Base-by-base conservation (phyloP, 768 basidiomycete species). In the Pholiota conissans region DNA sequence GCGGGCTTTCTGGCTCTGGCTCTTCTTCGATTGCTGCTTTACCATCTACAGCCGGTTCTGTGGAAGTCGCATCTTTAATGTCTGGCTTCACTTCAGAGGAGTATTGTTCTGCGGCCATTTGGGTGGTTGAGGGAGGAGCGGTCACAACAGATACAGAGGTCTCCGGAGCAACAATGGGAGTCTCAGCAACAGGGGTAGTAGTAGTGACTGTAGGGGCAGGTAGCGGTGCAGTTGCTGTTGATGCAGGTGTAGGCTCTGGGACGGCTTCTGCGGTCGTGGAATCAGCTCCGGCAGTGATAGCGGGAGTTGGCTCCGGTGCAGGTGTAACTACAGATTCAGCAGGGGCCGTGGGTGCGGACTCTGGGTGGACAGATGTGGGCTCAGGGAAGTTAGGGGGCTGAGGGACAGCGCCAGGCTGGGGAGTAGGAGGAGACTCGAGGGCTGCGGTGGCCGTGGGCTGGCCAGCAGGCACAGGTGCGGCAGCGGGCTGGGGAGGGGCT, bases 1-100 rank as follows among this genome's bases (percentile, higher is more conserved):
- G 76, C 1, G 78, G 64, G 64, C 84, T 92, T 71, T 91, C 86
- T 0, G 84, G 85, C 68, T 92, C 90, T 13, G 67, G 16, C 22
- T 55, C 26, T 22, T 55, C 58, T 16, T 27, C 14, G 10, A 24
- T 10, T 9, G 49, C 68, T 46, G 64, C 57, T 16, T 60, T 52
- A 46, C 56, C 26, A 24, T 58, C 61, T 3, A 57, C 40, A 14
- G 56, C 34, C 18, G 55, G 55, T 16, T 59, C 60, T 14, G 60
- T 47, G 8, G 56, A 9, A 32, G 32, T 39, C 16, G 50, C 46
- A 8, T 45, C 20, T 10, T 39, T 45, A 22, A 18, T 45, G 18
- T 45, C 42, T 45, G 22, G 24, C 11, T 45, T 45, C 11, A 10
- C 11, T 8, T 10, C 4, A 24, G 42, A 13, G 20, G 22, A 18